Evolutionary conservation across 2,329 filamentous ascomycete genomes (phyloP).

Genomic region (Metarhizium sp.): DNA sequence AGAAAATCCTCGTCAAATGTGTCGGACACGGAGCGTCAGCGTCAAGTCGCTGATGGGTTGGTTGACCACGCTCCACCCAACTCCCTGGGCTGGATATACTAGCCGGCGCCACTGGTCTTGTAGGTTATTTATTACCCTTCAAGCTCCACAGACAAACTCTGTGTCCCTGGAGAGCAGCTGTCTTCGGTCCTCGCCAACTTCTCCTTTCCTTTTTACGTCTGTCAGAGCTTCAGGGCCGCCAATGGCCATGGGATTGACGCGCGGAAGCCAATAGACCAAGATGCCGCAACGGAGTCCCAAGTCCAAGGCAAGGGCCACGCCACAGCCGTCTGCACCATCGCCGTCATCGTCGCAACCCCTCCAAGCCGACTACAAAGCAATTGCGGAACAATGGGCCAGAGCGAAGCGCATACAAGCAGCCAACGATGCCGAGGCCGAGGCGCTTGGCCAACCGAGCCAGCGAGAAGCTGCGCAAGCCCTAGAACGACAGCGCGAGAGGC

Average conservation of each 20-base stretch:
- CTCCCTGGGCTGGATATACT: too few species aligned
- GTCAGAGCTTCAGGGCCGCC: slow-evolving; percentile 10
- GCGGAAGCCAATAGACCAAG: slow-evolving; percentile 8
- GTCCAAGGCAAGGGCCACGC: slow-evolving; percentile 14
- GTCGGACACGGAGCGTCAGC: too few species aligned
- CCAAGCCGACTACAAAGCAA: slow-evolving; percentile 39
- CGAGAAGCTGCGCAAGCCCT: slow-evolving; percentile 26
- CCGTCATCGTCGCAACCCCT: not conserved
- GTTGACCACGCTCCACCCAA: too few species aligned
- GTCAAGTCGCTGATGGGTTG: too few species aligned
- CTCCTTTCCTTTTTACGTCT: not conserved
- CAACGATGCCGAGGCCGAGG: slow-evolving; percentile 25
- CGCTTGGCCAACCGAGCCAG: slow-evolving; percentile 20
- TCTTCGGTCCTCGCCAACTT: not conserved
- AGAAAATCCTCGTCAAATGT: too few species aligned
- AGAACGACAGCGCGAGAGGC: slow-evolving; percentile 34
- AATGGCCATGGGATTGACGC: slow-evolving; percentile 17
- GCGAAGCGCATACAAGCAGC: slow-evolving; percentile 41
- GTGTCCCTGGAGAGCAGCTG: too few species aligned
- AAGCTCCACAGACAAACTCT: too few species aligned
- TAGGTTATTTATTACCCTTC: too few species aligned
- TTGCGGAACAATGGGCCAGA: slow-evolving; percentile 43
- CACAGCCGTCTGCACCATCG: slow-evolving; percentile 6
- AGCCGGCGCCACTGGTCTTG: too few species aligned
- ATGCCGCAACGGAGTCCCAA: slow-evolving; percentile 19